A percentile compares a stretch with the other conserved stretches of the same genome.
These are phyloP conservation scores for Solanum corneliomulleri DNA, from an alignment of 257 asterid genomes.

Conservation along the genomic window DNA sequence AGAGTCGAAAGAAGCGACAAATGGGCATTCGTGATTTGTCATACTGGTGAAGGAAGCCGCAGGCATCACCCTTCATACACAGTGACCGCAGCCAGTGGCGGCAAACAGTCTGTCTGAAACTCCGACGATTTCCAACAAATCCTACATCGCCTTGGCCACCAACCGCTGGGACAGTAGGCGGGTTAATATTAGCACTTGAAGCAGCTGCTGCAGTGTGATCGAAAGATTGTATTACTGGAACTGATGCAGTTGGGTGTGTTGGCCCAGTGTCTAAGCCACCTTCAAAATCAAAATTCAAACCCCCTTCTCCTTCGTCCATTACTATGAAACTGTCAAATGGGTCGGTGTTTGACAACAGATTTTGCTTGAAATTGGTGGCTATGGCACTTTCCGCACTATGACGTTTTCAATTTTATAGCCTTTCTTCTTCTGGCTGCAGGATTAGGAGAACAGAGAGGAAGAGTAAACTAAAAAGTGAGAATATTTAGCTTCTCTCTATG, in stretches of 20 bases:
- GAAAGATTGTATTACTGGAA: conserved; percentile 45
- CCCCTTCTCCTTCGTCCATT: conserved; percentile 96
- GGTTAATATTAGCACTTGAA: background rate
- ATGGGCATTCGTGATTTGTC: conserved; percentile 88
- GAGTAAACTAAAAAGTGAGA: background rate
- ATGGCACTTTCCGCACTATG: background rate
- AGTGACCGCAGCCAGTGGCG: conserved; percentile 83
- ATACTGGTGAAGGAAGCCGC: conserved; percentile 87
- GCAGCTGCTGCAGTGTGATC: conserved; percentile 24
- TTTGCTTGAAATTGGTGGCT: background rate
- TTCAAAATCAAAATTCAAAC: conserved; percentile 82
- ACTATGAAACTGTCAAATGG: background rate
- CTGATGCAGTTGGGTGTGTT: conserved; percentile 71
- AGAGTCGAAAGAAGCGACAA: conserved; percentile 66
- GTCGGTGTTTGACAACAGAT: background rate
- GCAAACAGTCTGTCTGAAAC: conserved; percentile 87
- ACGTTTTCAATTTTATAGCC: background rate
- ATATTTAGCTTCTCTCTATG: background rate
- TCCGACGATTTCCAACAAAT: conserved; percentile 27
- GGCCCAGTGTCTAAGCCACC: conserved; percentile 72
- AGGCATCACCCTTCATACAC: conserved; percentile 88
- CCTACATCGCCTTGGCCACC: conserved; percentile 5
- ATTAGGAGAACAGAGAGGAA: background rate
- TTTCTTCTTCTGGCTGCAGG: background rate
- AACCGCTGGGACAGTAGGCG: background rate